A percentile compares a stretch with the other conserved stretches of the same genome.
Evolutionary conservation across 225 moss, liverwort and hornwort species (phyloP).

Genomic region (Neckera pumila): DNA sequence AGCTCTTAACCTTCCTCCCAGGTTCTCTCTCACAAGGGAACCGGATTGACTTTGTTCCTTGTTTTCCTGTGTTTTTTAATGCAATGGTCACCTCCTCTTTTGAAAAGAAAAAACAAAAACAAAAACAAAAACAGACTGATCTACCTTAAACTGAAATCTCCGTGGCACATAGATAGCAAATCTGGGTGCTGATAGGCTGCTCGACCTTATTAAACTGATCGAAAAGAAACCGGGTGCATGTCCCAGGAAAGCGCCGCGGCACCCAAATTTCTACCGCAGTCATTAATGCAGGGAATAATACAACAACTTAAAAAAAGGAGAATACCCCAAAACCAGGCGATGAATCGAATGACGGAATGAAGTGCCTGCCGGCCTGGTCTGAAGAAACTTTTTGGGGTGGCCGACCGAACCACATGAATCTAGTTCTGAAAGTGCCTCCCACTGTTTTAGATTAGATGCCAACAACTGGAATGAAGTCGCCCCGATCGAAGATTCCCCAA

Average conservation of each 20-base stretch:
- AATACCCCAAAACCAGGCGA: not conserved
- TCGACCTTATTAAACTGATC: no score
- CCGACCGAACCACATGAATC: not conserved
- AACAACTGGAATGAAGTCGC: not conserved
- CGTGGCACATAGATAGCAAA: no score
- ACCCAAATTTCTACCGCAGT: not conserved
- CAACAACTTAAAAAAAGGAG: not conserved
- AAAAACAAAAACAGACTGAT: no score
- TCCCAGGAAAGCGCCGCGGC: not conserved
- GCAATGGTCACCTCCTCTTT: no score
- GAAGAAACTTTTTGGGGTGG: constrained; percentile 12
- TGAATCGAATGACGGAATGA: not conserved
- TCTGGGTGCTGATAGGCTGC: no score
- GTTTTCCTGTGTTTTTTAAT: no score
- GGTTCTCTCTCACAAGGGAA: no score
- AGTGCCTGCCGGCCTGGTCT: not conserved
- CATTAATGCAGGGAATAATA: not conserved
- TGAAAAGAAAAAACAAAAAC: no score
- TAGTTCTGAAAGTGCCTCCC: not conserved
- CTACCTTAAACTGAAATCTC: no score
- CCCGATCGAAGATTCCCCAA: not conserved
- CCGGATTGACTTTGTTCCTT: no score
- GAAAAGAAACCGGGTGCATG: not conserved
- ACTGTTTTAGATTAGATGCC: not conserved
- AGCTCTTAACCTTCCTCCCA: no score